Percentiles rank a stretch among this genome's conserved stretches.
phyloP scores from a whole-genome alignment of 148 eudicot species.

The Polygonum aviculare region DNA sequence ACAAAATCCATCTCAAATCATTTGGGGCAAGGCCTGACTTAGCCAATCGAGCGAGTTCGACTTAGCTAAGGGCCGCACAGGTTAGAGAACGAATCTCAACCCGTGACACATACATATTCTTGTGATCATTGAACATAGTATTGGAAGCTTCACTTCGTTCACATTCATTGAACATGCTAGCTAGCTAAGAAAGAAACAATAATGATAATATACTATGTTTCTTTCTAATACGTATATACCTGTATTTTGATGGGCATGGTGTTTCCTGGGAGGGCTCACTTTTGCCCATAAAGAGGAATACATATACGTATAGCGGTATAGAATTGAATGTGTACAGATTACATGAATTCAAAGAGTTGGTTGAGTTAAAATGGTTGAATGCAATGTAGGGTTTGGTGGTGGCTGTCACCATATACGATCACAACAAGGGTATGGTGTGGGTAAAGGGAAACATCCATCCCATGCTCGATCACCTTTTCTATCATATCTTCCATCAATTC shows the following conservation, averaged over 20 bases:
- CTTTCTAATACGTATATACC: too few species aligned
- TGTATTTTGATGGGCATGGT: background rate
- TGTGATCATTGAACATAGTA: too few species aligned
- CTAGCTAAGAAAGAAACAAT: background rate
- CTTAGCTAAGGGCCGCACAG: too few species aligned
- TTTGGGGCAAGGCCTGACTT: too few species aligned
- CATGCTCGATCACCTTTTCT: background rate
- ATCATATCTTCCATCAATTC: background rate
- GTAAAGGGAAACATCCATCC: background rate
- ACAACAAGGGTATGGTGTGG: constrained; percentile 7
- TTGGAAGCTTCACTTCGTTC: too few species aligned
- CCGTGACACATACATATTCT: too few species aligned
- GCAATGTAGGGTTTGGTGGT: constrained; percentile 3
- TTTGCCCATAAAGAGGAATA: constrained; percentile 6
- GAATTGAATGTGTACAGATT: background rate
- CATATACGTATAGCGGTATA: background rate
- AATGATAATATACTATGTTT: too few species aligned
- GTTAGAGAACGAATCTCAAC: too few species aligned
- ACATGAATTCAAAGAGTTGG: background rate
- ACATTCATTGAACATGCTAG: background rate
- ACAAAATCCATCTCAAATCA: too few species aligned
- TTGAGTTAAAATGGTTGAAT: background rate
- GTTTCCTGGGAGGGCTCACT: constrained; percentile 9
- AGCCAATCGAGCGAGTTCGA: too few species aligned
- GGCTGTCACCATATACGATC: background rate